Evolutionary conservation across 192 early-diverging fungal genomes (phyloP), one percentile per base, ranked within the genome.

Genomic region (Dissophora ornata): DNA sequence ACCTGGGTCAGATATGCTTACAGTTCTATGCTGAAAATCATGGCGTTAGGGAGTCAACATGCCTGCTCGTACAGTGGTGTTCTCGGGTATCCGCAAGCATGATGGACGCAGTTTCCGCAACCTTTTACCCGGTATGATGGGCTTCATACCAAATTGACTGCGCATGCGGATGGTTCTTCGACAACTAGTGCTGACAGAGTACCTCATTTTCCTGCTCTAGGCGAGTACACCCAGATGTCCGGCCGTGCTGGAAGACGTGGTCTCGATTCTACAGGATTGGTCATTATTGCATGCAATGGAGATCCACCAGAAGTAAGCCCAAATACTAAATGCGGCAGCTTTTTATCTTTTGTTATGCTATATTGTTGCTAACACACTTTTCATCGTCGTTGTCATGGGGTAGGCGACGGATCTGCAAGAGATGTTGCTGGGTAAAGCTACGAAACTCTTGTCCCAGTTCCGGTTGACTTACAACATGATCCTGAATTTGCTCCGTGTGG

Each of bases 181-280:
- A n/a, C n/a, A n/a, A n/a, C n/a, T n/a, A n/a, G n/a, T n/a, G n/a
- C n/a, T n/a, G n/a, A n/a, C n/a, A n/a, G n/a, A n/a, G n/a, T n/a
- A n/a, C n/a, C n/a, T n/a, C n/a, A n/a, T n/a, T n/a, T n/a, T n/a
- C n/a, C n/a, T n/a, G n/a, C n/a, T n/a, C n/a, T n/a, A 90, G 92
- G 94, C 49, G 97, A 99, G 69, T 99, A 99, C 78, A 99, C 95
- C 5, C 97, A 99, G 87, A 99, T 99, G 97, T 94, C 94, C 15
- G 97, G 97, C 0, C 89, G 97, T 47, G 97, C 97, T 42, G 97
- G 97, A 46, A 87, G 97, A 57, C 92, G 96, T 84, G 96, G 95
- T 9, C 81, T 96, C 24, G 97, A 99, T 64, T 82, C 84, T 16
- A 97, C 94, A 7, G 97, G 97, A 24, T 83, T 93, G 19, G 97